Evolutionary conservation across 208 protist species (phyloP).

Genomic region (Leishmania arabica): DNA sequence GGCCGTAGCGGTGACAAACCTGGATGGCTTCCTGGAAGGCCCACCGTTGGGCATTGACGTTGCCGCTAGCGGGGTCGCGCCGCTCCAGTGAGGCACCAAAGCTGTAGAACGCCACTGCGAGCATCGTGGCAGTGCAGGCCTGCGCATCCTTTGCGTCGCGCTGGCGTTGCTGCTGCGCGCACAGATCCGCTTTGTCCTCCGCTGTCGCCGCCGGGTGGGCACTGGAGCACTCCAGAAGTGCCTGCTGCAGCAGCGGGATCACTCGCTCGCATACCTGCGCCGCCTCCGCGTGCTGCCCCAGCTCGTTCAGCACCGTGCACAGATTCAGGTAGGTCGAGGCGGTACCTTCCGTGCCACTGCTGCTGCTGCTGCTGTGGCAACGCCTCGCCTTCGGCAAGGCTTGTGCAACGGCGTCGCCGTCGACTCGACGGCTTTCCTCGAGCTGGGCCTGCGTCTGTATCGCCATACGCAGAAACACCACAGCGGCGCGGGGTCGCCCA

Average conservation of each 20-base stretch:
- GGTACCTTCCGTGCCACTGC: conserved; percentile 10
- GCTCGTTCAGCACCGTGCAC: conserved; percentile 82
- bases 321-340: conserved; percentile 87
- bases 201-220: neutral
- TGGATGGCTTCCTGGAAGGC: conserved; percentile 63
- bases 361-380: neutral
- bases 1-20: conserved; percentile 54
- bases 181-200: conserved; percentile 7
- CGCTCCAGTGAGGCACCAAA: conserved; percentile 83
- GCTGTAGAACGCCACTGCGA: conserved; percentile 86
- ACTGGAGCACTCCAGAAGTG: conserved; percentile 37
- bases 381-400: neutral
- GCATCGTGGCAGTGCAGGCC: conserved; percentile 59
- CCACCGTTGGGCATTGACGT: conserved; percentile 41
- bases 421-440: conserved; percentile 24
- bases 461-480: conserved; percentile 70
- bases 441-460: conserved; percentile 55
- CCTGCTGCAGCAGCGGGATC: conserved; percentile 60
- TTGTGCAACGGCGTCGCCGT: conserved; percentile 2
- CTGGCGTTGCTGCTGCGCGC: conserved; percentile 36
- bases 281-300: conserved; percentile 73
- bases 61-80: conserved; percentile 29
- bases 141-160: conserved; percentile 25
- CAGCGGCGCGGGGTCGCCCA: conserved; percentile 47
- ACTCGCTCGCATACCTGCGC: conserved; percentile 72